Evolutionary conservation across 768 basidiomycete species (phyloP), one percentile per base, ranked within the genome.

Genomic region (Gyrodon lividus): DNA sequence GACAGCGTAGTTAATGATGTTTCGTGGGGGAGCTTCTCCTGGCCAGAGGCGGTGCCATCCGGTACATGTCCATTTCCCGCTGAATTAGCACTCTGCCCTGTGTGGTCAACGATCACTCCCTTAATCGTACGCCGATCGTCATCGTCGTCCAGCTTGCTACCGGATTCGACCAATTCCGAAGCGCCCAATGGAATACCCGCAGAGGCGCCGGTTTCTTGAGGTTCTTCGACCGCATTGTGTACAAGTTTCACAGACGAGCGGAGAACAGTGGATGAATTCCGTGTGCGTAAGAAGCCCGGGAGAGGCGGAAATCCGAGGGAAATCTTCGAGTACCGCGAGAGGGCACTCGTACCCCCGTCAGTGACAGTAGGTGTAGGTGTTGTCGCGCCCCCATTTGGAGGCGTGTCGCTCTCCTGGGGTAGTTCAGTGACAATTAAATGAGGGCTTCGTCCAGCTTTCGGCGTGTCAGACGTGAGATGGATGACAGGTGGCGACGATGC

Each of bases 251-350:
- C 56, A 34, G 63, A 59, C 24, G 63, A 46, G 19, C 57, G 64
- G 19, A 63, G 62, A 46, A 58, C 50, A 44, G 63, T 73, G 17
- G 83, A 79, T 26, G 83, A 77, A 63, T 86, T 78, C 43, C 85
- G 80, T 19, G 77, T 72, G 33, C 86, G 80, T 48, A 84, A 72
- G 64, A 87, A 81, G 24, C 79, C 83, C 40, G 85, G 74, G 34
- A 88, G 76, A 5, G 85, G 81, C 43, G 80, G 77, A 56, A 87
- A 77, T 56, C 75, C 81, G 59, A 84, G 77, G 44, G 69, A 66
- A 41, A 69, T 57, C 45, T 69, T 69, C 43, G 71, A 83, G 82
- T 71, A 70, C 38, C 65, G 66, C 37, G 66, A 64, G 19, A 57
- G 48, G 16, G 67, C 49, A 14, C 46, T 42, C 12, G 53, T 34